phyloP scores from a whole-genome alignment of 2,329 filamentous ascomycete genomes.

The Aspergillus sp. region DNA sequence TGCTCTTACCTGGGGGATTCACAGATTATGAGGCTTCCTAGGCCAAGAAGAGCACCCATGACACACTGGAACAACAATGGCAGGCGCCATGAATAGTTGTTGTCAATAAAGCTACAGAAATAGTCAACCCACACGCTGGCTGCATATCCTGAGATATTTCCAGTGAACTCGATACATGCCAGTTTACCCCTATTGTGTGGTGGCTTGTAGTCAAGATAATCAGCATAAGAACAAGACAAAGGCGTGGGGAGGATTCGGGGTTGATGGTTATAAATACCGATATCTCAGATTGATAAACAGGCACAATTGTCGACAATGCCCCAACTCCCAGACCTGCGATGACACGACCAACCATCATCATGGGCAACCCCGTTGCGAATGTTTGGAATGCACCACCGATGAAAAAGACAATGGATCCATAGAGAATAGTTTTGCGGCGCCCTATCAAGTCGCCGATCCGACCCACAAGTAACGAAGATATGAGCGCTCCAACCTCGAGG shows the following conservation, averaged over 20 bases:
- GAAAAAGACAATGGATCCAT: slow-evolving; percentile 84
- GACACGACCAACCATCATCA: slow-evolving; percentile 82
- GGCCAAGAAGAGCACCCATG: slow-evolving; percentile 80
- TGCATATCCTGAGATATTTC: slow-evolving; percentile 93
- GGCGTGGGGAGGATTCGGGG: not conserved
- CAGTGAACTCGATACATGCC: slow-evolving; percentile 96
- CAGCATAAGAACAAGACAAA: slow-evolving; percentile 6
- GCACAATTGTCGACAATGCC: slow-evolving; percentile 85
- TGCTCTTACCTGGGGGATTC: slow-evolving; percentile 77
- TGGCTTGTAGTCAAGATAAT: slow-evolving; percentile 43
- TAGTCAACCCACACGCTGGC: slow-evolving; percentile 99
- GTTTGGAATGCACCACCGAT: slow-evolving; percentile 81
- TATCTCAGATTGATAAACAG: slow-evolving; percentile 91
- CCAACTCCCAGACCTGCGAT: slow-evolving; percentile 83
- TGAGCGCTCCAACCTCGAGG: slow-evolving; percentile 86
- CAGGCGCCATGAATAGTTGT: slow-evolving; percentile 81
- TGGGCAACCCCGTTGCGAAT: slow-evolving; percentile 73
- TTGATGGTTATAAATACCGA: slow-evolving; percentile 44
- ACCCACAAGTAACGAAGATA: slow-evolving; percentile 81
- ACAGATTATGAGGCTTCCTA: slow-evolving; percentile 88
- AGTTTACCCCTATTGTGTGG: slow-evolving; percentile 94
- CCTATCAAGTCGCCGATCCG: slow-evolving; percentile 89
- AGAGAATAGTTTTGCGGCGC: slow-evolving; percentile 82
- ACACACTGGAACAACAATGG: slow-evolving; percentile 89
- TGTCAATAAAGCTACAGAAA: slow-evolving; percentile 86